Evolutionary conservation across 2,329 filamentous ascomycete species (phyloP), one percentile per base, ranked within the genome.

Genomic region (Didymella segeticola): DNA sequence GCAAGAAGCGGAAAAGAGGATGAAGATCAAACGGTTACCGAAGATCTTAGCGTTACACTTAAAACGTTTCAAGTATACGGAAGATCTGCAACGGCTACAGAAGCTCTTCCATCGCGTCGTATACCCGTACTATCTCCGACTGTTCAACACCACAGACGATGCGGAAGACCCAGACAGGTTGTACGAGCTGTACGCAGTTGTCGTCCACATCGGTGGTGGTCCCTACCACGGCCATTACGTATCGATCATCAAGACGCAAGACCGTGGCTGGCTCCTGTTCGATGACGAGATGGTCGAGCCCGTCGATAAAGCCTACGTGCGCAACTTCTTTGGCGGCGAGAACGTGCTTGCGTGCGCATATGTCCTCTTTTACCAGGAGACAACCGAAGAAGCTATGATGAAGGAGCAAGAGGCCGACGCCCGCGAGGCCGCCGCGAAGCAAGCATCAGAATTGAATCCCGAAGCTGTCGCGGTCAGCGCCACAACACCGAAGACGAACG

Each of bases 261-360:
- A 98, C 70, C 86, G 91, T 47, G 95, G 95, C 23, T 99, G 95
- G 95, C 79, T 99, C 34, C 79, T 99, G 5, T 99, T 99, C 66
- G 95, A 99, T 65, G 95, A 99, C 68, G 95, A 99, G 77, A 92
- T 98, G 86, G 95, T 99, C 4, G 95, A 99, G 73, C 95, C 95
- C 0, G 95, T 99, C 5, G 92, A 97, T 74, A 97, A 97, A 75
- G 88, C 90, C 70, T 99, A 96, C 69, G 95, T 99, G 30, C 86
- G 89, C 61, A 97, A 96, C 73, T 99, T 99, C 77, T 99, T 99
- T 67, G 95, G 95, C 14, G 95, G 97, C 71, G 91, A 80, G 46
- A 77, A 79, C 41, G 92, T 91, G 3, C 86, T 96, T 74, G 95
- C 95, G 9, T 97, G 93, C 66, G 95, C 95, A 25, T 99, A 99